These are phyloP conservation scores for Suillus sp. DNA, from an alignment of 768 basidiomycete genomes.

Conservation along the genomic window DNA sequence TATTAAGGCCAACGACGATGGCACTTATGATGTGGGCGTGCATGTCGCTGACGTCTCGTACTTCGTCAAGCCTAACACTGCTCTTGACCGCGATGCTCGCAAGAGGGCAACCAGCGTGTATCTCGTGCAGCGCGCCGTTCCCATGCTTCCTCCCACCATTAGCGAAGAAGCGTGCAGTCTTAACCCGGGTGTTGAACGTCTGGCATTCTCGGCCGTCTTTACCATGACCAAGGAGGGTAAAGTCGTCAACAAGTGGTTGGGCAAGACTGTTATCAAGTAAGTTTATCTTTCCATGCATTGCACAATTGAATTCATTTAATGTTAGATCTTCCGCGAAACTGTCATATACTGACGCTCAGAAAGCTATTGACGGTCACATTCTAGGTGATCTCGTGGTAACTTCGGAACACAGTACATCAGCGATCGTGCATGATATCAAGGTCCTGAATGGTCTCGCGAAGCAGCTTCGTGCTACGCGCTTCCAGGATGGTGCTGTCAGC, in stretches of 20 bases:
- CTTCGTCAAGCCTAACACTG: slow-evolving; percentile 93
- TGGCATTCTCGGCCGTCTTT: slow-evolving; percentile 89
- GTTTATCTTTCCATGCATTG: slow-evolving; percentile 22
- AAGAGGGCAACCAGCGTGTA: slow-evolving; percentile 98
- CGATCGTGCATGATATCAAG: slow-evolving; percentile 77
- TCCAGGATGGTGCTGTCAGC: slow-evolving; percentile 78
- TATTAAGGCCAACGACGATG: slow-evolving; percentile 86
- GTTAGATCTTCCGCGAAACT: slow-evolving; percentile 83
- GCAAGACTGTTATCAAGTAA: slow-evolving; percentile 88
- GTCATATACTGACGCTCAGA: slow-evolving; percentile 80
- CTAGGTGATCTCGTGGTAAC: slow-evolving; percentile 54
- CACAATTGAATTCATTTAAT: slow-evolving; percentile 10
- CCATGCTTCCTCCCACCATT: slow-evolving; percentile 94
- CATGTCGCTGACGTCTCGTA: slow-evolving; percentile 96
- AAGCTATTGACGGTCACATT: slow-evolving; percentile 72
- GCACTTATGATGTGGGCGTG: slow-evolving; percentile 90
- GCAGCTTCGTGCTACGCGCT: slow-evolving; percentile 70
- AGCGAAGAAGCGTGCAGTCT: slow-evolving; percentile 94
- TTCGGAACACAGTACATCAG: slow-evolving; percentile 59
- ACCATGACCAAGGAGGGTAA: slow-evolving; percentile 82
- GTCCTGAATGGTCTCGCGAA: slow-evolving; percentile 67
- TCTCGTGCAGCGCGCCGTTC: slow-evolving; percentile 92
- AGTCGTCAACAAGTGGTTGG: slow-evolving; percentile 88
- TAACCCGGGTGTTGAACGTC: slow-evolving; percentile 81
- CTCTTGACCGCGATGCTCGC: slow-evolving; percentile 97